phyloP scores from a whole-genome alignment of 2,329 filamentous ascomycete genomes.

The Aspergillus neotritici region DNA sequence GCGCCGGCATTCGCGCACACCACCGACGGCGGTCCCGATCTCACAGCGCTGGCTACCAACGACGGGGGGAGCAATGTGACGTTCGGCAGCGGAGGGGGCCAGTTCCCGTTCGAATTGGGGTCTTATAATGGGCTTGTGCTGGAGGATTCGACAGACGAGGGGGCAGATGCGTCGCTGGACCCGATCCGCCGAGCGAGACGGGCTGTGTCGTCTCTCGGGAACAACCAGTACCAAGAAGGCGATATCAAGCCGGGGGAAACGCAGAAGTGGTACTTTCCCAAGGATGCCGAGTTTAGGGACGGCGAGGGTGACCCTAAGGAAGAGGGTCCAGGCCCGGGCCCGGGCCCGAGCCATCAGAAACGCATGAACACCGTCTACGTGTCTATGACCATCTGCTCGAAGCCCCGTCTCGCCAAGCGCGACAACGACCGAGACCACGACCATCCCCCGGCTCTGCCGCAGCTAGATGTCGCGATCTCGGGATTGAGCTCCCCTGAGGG shows the following conservation, averaged over 20 bases:
- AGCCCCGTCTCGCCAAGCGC: conserved; percentile 56
- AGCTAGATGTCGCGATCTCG: conserved; percentile 74
- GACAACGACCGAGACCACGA: conserved; percentile 23
- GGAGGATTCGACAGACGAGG: conserved; percentile 26
- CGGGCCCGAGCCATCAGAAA: conserved; percentile 25
- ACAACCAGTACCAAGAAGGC: conserved; percentile 58
- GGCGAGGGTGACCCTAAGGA: no score
- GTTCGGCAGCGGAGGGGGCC: conserved; percentile 31
- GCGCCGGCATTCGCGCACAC: conserved; percentile 52
- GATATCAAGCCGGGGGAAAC: conserved; percentile 60
- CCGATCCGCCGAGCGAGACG: conserved; percentile 55
- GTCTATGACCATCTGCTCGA: conserved; percentile 78
- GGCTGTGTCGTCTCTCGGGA: conserved; percentile 48
- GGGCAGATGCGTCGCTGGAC: conserved; percentile 27
- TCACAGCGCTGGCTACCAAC: conserved; percentile 36
- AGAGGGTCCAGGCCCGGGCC: no score
- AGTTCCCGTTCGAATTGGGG: conserved; percentile 22
- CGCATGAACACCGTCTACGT: conserved; percentile 61
- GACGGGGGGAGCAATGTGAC: conserved; percentile 46
- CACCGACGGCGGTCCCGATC: conserved; percentile 59
- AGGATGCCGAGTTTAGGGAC: conserved; percentile 44
- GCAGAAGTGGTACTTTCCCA: conserved; percentile 60
- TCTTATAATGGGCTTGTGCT: conserved; percentile 28
- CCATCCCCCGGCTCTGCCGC: conserved; percentile 52
- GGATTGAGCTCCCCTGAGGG: conserved; percentile 56